These are phyloP conservation scores for Suillus placidus DNA, from an alignment of 768 basidiomycete genomes.

Conservation along the genomic window DNA sequence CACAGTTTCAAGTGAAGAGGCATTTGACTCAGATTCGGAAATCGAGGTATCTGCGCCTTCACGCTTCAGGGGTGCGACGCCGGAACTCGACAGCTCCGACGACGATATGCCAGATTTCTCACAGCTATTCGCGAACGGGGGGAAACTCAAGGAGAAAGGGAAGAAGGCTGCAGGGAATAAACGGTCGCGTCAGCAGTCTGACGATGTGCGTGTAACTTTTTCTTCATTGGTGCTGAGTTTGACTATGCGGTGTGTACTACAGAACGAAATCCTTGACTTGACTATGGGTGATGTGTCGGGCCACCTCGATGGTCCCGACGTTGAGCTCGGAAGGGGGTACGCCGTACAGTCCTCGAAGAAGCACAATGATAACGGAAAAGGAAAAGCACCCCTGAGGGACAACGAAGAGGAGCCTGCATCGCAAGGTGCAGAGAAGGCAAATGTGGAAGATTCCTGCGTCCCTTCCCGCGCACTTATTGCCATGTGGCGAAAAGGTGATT, in stretches of 20 bases:
- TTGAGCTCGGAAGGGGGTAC: constrained; percentile 17
- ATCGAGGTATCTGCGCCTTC: constrained; percentile 6
- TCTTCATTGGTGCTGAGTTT: not conserved
- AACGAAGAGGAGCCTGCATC: not conserved
- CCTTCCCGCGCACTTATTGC: constrained; percentile 49
- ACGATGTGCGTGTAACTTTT: not conserved
- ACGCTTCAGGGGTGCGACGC: constrained; percentile 20
- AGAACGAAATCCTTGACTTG: constrained; percentile 27
- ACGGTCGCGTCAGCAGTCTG: not conserved
- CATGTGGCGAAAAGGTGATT: constrained; percentile 61
- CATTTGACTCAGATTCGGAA: constrained; percentile 15
- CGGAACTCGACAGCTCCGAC: constrained; percentile 46
- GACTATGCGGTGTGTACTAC: not conserved
- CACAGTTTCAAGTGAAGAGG: constrained; percentile 4
- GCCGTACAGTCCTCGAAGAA: constrained; percentile 4
- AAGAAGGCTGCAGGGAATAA: constrained; percentile 7
- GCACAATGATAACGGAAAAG: constrained; percentile 1
- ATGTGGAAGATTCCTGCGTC: constrained; percentile 31
- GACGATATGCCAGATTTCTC: constrained; percentile 57
- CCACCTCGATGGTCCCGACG: constrained; percentile 29
- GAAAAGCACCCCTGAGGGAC: not conserved
- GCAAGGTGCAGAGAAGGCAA: constrained; percentile 33
- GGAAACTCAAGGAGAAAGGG: constrained; percentile 33
- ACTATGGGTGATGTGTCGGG: constrained; percentile 35
- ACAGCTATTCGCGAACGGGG: constrained; percentile 37